Conservation (phyloP, 805 yeast genomes). For the Yarrowia phangngaensis region DNA sequence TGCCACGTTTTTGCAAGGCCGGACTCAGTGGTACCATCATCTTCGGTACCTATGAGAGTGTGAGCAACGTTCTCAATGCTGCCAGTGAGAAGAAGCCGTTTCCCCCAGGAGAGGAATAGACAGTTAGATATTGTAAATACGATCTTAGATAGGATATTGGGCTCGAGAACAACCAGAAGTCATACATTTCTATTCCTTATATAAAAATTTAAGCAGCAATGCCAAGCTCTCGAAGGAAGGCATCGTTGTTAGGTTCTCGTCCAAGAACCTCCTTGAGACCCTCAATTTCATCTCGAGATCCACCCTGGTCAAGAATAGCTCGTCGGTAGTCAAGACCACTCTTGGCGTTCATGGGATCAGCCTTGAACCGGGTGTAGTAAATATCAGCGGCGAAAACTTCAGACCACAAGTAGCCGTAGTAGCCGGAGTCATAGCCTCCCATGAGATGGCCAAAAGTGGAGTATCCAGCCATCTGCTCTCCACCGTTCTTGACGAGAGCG, state of each 20-base stretch:
- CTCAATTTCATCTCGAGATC: slow-evolving; percentile 65
- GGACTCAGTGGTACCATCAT: slow-evolving; percentile 69
- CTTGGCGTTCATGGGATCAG: slow-evolving; percentile 61
- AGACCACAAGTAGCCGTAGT: slow-evolving; percentile 84
- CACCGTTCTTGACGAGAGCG: slow-evolving; percentile 53
- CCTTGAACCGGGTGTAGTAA: slow-evolving; percentile 63
- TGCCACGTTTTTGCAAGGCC: slow-evolving; percentile 65
- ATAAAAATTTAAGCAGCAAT: slow-evolving; percentile 16
- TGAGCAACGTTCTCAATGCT: slow-evolving; percentile 47
- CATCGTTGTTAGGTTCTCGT: slow-evolving; percentile 67
- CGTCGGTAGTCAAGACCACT: slow-evolving; percentile 69
- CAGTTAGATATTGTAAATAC: slow-evolving; percentile 15
- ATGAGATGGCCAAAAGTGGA: slow-evolving; percentile 74
- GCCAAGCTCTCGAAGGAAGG: slow-evolving; percentile 48
- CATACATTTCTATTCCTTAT: neutral
- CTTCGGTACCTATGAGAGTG: slow-evolving; percentile 57
- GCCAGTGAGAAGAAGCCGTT: slow-evolving; percentile 44
- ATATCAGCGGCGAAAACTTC: slow-evolving; percentile 83
- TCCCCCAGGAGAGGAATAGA: slow-evolving; percentile 33
- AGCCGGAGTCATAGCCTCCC: slow-evolving; percentile 85
- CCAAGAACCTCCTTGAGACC: slow-evolving; percentile 64
- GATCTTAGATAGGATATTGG: neutral
- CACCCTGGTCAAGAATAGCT: slow-evolving; percentile 65
- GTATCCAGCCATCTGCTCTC: slow-evolving; percentile 51
- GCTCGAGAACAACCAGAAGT: neutral